Evolutionary conservation across 495 filamentous ascomycete genomes (phyloP), one percentile per base, ranked within the genome.

Genomic region (Aspergillus egyptiacus): DNA sequence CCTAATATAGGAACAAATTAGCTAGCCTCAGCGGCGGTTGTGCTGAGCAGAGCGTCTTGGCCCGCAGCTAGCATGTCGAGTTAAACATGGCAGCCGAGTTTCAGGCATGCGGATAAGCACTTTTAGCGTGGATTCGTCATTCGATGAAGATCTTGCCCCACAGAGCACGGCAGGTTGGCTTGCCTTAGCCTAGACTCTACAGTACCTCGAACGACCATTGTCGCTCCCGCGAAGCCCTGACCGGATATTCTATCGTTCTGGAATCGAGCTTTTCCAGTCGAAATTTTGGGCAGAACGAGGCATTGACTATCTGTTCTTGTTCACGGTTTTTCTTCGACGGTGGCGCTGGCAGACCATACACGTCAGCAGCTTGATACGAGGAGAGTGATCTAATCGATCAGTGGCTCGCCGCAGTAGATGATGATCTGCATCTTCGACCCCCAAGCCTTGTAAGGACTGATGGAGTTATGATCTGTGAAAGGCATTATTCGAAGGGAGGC

Each of bases 71-170:
- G 35, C 15, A 5, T 43, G 41, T 33, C 41, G 41, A 44, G 33
- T 44, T 44, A 44, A 33, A 44, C 23, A 13, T 44, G 41, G 18
- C 41, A 19, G 28, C 41, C 15, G 25, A 31, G 27, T 44, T 44
- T 44, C 41, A 31, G 11, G 28, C 7, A 1, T 23, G 15, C 18
- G 41, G 27, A 33, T 13, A 44, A 44, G 41, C 41, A 13, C 41
- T 33, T 1, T 44, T 22, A 28, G 23, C 18, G 17, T 7, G 41
- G 5, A 44, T 44, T 44, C 41, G 41, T 44, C 41, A 44, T 44
- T 10, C 41, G 19, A 2, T 19, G 43, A 46, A 46, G 32, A 46
- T 46, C 31, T 23, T 46, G 24, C 43, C 31, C 43, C 43, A 46
- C 32, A 34, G 5, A 15, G 25, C 13, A 41, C 2, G 6, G 5